Evolutionary conservation across 768 basidiomycete genomes (phyloP), one percentile per base, ranked within the genome.

Genomic region (Termitomyces sp.): DNA sequence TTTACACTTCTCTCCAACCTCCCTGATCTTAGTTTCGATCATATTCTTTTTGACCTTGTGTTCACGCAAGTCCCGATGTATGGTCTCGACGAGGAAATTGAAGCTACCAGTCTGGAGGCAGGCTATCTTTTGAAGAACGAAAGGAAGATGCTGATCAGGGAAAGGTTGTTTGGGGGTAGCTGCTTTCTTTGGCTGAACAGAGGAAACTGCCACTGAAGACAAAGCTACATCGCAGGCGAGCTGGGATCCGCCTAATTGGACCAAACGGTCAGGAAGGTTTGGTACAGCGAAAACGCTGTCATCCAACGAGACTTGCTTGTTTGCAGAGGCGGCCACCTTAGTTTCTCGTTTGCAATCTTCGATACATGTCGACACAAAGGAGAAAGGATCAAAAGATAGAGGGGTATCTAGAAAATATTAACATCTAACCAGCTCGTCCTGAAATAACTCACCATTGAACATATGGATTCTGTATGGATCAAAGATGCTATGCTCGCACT

Each of bases 21-120:
- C 89, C 46, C 81, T 77, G 38, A 94, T 75, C 68, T 93, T 93
- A 3, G 83, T 84, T 68, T 91, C 89, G 45, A 94, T 84, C 4
- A 89, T 83, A 50, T 85, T 88, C 77, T 93, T 94, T 75, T 87
- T 91, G 60, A 92, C 80, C 55, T 85, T 86, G 61, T 87, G 73
- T n/a, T 68, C 69, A 33, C 81, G 81, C 41, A 93, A 73, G 28
- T 87, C 87, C 60, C 86, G 82, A 63, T 85, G 82, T 61, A 93
- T 78, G 8, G 82, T 77, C 57, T 93, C 91, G 0, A 92, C 79
- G 30, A 94, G 80, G 54, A 83, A 78, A 8, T 76, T 77, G 26
- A 91, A 73, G 60, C 76, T 91, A 8, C 79, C 74, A 0, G 87
- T 83, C 52, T 83, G 78, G 19, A 90, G 72, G 23, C 74, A 70